A percentile compares a stretch with the other conserved stretches of the same genome.
Conservation (phyloP, 805 yeast species). For the Aciculoconidium aculeatum region DNA sequence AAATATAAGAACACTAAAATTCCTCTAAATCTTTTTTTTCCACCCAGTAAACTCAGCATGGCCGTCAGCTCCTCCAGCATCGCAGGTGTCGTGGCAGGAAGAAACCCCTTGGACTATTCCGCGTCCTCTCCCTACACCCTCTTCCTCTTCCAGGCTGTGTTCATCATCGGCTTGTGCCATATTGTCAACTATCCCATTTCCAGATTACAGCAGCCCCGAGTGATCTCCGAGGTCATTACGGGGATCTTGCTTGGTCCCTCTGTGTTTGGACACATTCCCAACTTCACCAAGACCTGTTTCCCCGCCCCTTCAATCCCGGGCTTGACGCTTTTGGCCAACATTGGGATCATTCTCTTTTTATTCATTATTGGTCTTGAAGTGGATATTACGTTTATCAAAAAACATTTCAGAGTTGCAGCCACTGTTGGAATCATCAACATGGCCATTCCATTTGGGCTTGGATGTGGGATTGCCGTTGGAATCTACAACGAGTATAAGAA, state of each 20-base stretch:
- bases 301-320: conserved; percentile 59
- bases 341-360: conserved; percentile 69
- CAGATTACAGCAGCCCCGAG: conserved; percentile 66
- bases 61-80: conserved; percentile 34
- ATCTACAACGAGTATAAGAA: conserved; percentile 48
- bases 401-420: conserved; percentile 54
- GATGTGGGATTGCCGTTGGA: conserved; percentile 67
- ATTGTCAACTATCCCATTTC: conserved; percentile 55
- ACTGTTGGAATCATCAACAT: conserved; percentile 66
- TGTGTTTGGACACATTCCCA: conserved; percentile 65
- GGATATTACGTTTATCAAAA: conserved; percentile 58
- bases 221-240: conserved; percentile 74
- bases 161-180: conserved; percentile 57
- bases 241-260: conserved; percentile 76
- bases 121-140: conserved; percentile 58
- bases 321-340: conserved; percentile 60
- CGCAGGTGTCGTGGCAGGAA: conserved; percentile 69
- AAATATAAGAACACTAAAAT: no score
- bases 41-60: no score
- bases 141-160: conserved; percentile 63
- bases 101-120: conserved; percentile 59
- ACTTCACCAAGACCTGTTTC: conserved; percentile 59
- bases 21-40: no score
- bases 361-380: conserved; percentile 79
- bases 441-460: conserved; percentile 77